Base-by-base conservation (phyloP, 805 yeast species). In the Lipomyces spencermartinsiae region DNA sequence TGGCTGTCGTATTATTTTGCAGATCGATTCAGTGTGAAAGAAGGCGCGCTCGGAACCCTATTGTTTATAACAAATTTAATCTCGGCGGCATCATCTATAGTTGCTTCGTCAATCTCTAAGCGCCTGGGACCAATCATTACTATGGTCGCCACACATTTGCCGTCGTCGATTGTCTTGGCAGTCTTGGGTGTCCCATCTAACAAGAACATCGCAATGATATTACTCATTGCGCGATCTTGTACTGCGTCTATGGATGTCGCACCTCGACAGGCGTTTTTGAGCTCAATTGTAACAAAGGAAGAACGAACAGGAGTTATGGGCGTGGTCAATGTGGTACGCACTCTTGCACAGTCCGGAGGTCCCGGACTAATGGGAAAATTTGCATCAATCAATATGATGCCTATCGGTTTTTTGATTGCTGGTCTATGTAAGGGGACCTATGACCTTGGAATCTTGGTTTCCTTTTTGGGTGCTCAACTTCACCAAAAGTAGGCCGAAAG, bases 201-300 rank as follows among this genome's bases (percentile, higher is more conserved):
- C 29, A 74, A 74, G 51, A 69, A 80, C n/a, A 67, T 76, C 0
- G 90, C 94, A 0, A 82, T 90, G 34, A 64, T 79, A 0, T 77
- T 86, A 5, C 80, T 90, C 43, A 71, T 88, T 25, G 76, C 85
- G 33, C 86, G 91, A 71, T 87, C 87, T 67, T 79, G 88, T 1
- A 86, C 92, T 0, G 82, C 88, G 1, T 86, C 93, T 1, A 92
- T 93, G 93, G 98, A 93, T 76, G 97, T 92, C 35, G 95, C 92
- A 2, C 97, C 97, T 6, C 85, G 98, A 62, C 97, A 92, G 78
- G 86, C 92, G 8, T 81, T 93, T 54, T 78, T 93, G 61, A 88
- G 96, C 0, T 83, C 90, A 1, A 80, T 92, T 25, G 86, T 93
- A 53, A 82, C 83, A 16, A 83, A 84, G 12, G 78, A 81, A 10